phyloP scores from a whole-genome alignment of 495 filamentous ascomycete genomes.

The Penicillium cinerascens region DNA sequence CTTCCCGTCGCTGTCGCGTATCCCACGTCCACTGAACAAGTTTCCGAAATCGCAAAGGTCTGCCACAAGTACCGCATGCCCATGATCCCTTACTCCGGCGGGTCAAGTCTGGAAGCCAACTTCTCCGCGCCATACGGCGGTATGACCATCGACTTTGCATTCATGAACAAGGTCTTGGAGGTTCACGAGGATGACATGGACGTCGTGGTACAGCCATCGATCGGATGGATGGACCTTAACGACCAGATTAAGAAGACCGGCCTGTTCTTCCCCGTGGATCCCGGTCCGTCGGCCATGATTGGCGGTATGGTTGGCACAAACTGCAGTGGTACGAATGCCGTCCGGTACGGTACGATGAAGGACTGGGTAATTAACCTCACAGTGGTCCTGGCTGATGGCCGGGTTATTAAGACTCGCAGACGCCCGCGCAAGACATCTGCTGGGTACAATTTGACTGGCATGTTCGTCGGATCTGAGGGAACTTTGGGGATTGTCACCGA shows the following conservation, averaged over 20 bases:
- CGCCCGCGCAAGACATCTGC: conserved; percentile 70
- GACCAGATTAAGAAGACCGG: conserved; percentile 68
- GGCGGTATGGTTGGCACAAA: conserved; percentile 96
- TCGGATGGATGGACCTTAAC: conserved; percentile 90
- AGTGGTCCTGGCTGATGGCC: conserved; percentile 89
- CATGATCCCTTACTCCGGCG: conserved; percentile 81
- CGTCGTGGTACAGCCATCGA: conserved; percentile 82
- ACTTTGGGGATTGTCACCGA: conserved; percentile 90
- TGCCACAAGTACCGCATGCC: conserved; percentile 82
- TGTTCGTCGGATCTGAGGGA: conserved; percentile 91
- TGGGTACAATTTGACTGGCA: conserved; percentile 80
- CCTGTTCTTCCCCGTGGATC: conserved; percentile 88
- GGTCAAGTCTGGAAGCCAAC: conserved; percentile 83
- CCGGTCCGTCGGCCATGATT: conserved; percentile 70
- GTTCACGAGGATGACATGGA: conserved; percentile 89
- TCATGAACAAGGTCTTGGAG: conserved; percentile 77
- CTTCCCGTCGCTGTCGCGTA: conserved; percentile 81
- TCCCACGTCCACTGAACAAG: conserved; percentile 77
- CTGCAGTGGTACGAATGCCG: conserved; percentile 90
- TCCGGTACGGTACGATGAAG: conserved; percentile 92
- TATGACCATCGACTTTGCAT: conserved; percentile 82
- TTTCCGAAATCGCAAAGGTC: conserved; percentile 72
- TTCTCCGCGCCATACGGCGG: conserved; percentile 84
- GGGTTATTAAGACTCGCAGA: conserved; percentile 75
- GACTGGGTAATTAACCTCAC: conserved; percentile 93